Conservation (phyloP, 164 flowering plant species). For the Vitis amurensis region DNA sequence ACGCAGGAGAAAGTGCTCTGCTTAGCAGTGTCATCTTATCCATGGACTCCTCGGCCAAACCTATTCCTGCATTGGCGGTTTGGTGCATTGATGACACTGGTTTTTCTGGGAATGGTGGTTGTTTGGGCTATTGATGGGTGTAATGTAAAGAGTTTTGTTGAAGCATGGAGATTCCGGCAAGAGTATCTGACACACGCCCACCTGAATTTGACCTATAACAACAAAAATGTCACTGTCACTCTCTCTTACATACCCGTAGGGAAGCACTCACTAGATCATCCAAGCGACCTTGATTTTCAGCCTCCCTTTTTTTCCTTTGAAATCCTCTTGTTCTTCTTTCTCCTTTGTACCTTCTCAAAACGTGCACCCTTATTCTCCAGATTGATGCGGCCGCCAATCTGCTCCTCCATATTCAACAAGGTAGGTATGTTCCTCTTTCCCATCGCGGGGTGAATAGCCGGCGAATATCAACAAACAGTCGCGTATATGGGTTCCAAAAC, state of each 20-base stretch:
- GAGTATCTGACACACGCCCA: slow-evolving; percentile 15
- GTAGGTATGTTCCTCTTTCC: no score
- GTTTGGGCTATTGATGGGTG: slow-evolving; percentile 66
- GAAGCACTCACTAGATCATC: no score
- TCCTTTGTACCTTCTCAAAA: no score
- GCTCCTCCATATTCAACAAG: no score
- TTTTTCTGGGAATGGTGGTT: slow-evolving; percentile 51
- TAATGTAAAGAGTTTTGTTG: slow-evolving; percentile 29
- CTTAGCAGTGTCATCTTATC: slow-evolving; percentile 8
- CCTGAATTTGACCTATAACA: slow-evolving; percentile 5
- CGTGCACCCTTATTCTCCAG: no score
- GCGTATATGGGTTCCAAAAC: no score
- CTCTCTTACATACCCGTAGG: neutral
- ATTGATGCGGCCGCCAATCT: no score
- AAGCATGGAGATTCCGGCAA: slow-evolving; percentile 35
- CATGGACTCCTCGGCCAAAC: slow-evolving; percentile 30
- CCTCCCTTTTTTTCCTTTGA: neutral
- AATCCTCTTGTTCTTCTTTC: no score
- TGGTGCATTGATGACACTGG: slow-evolving; percentile 34
- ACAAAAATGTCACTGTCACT: neutral
- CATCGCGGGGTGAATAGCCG: no score
- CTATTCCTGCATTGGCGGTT: slow-evolving; percentile 47
- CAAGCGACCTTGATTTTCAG: no score
- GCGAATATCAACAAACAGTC: no score
- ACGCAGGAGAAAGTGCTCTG: slow-evolving; percentile 57